These are phyloP conservation scores for Paecilomyces fulvus DNA, from an alignment of 2,329 filamentous ascomycete genomes.

Conservation along the genomic window DNA sequence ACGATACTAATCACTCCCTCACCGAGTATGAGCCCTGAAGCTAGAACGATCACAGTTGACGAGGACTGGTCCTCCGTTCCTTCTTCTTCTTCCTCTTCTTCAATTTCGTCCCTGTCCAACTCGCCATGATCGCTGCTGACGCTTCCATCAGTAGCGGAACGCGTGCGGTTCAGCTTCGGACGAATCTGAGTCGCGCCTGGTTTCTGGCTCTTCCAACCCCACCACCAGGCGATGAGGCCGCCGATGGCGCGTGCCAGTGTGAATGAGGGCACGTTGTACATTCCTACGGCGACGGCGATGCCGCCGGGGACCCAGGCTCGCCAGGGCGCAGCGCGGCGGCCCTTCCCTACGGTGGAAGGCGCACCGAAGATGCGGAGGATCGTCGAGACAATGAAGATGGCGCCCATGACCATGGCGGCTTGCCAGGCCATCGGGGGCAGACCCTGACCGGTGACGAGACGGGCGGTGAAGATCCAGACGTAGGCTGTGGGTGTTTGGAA, in stretches of 20 bases:
- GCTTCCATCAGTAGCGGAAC: not conserved
- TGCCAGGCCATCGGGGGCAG: conserved; percentile 75
- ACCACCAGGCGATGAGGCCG: conserved; percentile 69
- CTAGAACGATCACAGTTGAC: conserved; percentile 76
- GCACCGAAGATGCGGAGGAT: conserved; percentile 53
- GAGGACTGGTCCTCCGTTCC: conserved; percentile 25
- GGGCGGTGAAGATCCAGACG: conserved; percentile 95
- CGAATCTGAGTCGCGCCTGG: conserved; percentile 33
- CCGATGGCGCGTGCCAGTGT: conserved; percentile 81
- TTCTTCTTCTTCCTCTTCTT: conserved; percentile 4
- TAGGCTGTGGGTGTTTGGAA: conserved; percentile 93
- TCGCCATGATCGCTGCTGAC: not conserved
- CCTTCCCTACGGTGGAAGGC: conserved; percentile 18
- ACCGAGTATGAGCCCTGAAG: conserved; percentile 80
- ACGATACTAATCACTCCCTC: conserved; percentile 89
- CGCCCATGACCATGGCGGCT: conserved; percentile 66
- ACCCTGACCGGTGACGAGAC: conserved; percentile 84
- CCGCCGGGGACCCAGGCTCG: conserved; percentile 75
- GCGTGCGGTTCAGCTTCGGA: not conserved
- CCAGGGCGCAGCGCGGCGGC: conserved; percentile 47
- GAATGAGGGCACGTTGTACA: conserved; percentile 97
- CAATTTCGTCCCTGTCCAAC: not conserved
- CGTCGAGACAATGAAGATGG: conserved; percentile 65
- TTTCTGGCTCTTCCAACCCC: conserved; percentile 48
- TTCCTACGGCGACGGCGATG: conserved; percentile 92